Evolutionary conservation across 805 yeast species (phyloP).

Genomic region (Wickerhamiella azymoides): DNA sequence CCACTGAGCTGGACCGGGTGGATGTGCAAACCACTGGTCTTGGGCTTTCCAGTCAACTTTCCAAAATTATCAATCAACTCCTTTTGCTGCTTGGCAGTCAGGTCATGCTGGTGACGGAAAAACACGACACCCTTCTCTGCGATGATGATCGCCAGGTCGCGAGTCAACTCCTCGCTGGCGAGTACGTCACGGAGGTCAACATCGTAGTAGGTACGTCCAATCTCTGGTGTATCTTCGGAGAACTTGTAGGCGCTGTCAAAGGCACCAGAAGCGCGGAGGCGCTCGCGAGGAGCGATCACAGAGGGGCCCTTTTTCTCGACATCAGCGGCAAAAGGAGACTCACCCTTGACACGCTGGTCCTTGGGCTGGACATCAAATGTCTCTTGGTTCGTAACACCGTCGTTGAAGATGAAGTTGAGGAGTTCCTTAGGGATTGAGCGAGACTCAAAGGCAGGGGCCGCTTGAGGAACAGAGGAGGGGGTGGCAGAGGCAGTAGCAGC

Average conservation of each 20-base stretch:
- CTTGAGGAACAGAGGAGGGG: neutral
- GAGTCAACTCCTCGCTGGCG: conserved; percentile 19
- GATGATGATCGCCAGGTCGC: conserved; percentile 34
- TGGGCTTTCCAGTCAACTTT: conserved; percentile 20
- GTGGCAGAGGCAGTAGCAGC: neutral
- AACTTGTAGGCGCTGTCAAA: conserved; percentile 20
- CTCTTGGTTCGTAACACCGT: conserved; percentile 4
- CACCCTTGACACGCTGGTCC: conserved; percentile 12
- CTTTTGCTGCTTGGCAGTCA: conserved; percentile 21
- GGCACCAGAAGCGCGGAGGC: conserved; percentile 17
- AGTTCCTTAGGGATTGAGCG: neutral
- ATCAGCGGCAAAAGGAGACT: conserved; percentile 20
- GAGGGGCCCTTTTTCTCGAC: conserved; percentile 18
- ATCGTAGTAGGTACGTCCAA: conserved; percentile 23
- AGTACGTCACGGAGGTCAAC: conserved; percentile 20
- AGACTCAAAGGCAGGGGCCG: neutral
- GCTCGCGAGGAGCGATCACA: conserved; percentile 10
- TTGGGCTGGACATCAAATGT: conserved; percentile 16
- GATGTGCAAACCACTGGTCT: conserved; percentile 20
- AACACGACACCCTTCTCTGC: conserved; percentile 39
- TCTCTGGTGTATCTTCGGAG: conserved; percentile 22
- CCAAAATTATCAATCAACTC: conserved; percentile 20
- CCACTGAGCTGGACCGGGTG: conserved; percentile 24
- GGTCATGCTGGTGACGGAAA: conserved; percentile 33
- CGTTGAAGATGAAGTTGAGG: conserved; percentile 11